Conservation (phyloP, 768 basidiomycete genomes). For the Clitopilus passeckerianus region DNA sequence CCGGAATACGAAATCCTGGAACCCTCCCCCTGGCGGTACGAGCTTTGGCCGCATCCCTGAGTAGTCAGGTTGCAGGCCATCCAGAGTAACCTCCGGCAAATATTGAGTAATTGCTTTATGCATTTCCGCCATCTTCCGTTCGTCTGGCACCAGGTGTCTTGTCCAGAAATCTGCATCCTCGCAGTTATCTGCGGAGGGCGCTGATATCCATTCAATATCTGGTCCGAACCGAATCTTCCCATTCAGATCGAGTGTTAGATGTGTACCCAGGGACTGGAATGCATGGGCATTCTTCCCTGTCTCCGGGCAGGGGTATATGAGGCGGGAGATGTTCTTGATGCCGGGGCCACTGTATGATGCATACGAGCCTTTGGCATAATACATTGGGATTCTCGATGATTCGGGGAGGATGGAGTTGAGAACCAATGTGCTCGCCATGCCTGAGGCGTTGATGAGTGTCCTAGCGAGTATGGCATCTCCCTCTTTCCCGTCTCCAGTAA, state of each 20-base stretch:
- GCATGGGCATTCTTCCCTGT: constrained; percentile 51
- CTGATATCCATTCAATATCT: constrained; percentile 82
- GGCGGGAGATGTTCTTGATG: constrained; percentile 54
- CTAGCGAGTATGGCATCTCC: constrained; percentile 65
- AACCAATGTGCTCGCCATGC: constrained; percentile 66
- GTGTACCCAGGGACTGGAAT: constrained; percentile 88
- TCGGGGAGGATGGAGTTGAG: constrained; percentile 64
- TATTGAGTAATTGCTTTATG: constrained; percentile 68
- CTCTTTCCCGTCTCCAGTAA: constrained; percentile 42
- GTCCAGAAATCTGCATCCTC: constrained; percentile 75
- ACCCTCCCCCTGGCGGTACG: constrained; percentile 65
- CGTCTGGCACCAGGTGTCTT: constrained; percentile 57
- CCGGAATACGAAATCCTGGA: constrained; percentile 81
- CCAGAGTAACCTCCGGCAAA: constrained; percentile 54
- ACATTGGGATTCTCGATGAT: constrained; percentile 61
- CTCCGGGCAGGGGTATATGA: constrained; percentile 91
- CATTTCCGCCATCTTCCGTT: constrained; percentile 59
- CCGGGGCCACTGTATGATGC: constrained; percentile 84
- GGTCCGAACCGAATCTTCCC: constrained; percentile 90
- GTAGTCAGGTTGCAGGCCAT: constrained; percentile 76
- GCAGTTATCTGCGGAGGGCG: constrained; percentile 35
- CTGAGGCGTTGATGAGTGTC: constrained; percentile 79
- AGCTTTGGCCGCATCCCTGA: constrained; percentile 86
- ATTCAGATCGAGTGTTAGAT: constrained; percentile 82
- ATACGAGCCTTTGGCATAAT: constrained; percentile 82